Conservation (phyloP, 208 protist genomes). For the Trypanosoma melophagium region DNA sequence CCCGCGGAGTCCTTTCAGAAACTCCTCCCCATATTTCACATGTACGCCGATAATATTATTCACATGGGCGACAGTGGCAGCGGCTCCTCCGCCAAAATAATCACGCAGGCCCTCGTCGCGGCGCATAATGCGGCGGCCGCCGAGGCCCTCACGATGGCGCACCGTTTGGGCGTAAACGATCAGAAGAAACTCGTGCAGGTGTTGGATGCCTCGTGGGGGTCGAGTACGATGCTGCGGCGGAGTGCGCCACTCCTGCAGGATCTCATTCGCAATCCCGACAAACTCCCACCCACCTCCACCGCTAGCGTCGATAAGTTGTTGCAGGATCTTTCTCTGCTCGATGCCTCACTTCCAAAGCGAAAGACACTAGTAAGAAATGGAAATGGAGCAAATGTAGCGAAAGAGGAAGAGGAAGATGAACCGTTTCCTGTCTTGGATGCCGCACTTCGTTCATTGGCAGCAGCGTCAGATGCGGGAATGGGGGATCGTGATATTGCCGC, state of each 20-base stretch:
- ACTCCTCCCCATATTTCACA: conserved; percentile 74
- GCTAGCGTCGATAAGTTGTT: conserved; percentile 62
- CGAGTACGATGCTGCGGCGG: conserved; percentile 85
- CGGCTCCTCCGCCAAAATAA: conserved; percentile 76
- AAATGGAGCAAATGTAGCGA: not conserved
- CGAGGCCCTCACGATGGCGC: conserved; percentile 83
- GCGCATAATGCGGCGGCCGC: conserved; percentile 85
- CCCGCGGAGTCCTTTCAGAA: conserved; percentile 67
- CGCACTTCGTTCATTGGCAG: conserved; percentile 71
- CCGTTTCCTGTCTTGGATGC: conserved; percentile 74
- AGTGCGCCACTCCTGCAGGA: conserved; percentile 84
- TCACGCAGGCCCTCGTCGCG: conserved; percentile 79
- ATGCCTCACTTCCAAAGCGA: conserved; percentile 51
- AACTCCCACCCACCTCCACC: conserved; percentile 52
- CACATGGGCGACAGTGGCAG: conserved; percentile 80
- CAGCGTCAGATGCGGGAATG: conserved; percentile 65
- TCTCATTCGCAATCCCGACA: conserved; percentile 76
- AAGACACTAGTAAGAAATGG: not conserved
- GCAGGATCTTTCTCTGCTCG: conserved; percentile 67
- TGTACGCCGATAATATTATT: conserved; percentile 83
- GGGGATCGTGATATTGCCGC: conserved; percentile 75
- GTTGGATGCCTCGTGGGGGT: conserved; percentile 81
- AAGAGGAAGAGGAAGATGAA: conserved; percentile 47
- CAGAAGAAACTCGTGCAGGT: conserved; percentile 69
- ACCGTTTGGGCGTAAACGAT: conserved; percentile 76